phyloP scores from a whole-genome alignment of 768 basidiomycete species.

The Zangia roseola region DNA sequence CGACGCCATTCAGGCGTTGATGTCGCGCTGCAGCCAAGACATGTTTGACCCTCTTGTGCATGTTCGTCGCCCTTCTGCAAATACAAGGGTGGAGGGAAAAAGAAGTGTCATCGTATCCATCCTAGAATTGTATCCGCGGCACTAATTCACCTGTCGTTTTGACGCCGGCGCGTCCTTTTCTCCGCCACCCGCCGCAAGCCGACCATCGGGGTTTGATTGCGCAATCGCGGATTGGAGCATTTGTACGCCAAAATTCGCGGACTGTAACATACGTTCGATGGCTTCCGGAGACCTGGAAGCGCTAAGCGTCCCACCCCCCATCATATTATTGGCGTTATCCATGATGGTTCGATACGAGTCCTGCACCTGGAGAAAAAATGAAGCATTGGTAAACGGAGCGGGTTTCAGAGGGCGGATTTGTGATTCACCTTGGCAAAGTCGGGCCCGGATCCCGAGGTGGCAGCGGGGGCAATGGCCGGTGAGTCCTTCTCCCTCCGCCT shows the following conservation, averaged over 20 bases:
- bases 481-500: slow-evolving; percentile 39
- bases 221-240: slow-evolving; percentile 28
- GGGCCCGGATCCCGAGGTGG: slow-evolving; percentile 29
- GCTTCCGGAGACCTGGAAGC: slow-evolving; percentile 29
- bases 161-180: slow-evolving; percentile 32
- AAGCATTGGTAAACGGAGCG: slow-evolving; percentile 10
- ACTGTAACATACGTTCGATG: slow-evolving; percentile 46
- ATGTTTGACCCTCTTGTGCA: slow-evolving; percentile 64
- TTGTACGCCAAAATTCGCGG: slow-evolving; percentile 40
- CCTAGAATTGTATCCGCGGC: slow-evolving; percentile 28
- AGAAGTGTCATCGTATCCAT: slow-evolving; percentile 30
- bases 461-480: slow-evolving; percentile 25
- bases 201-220: slow-evolving; percentile 30
- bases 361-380: slow-evolving; percentile 32
- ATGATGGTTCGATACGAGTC: slow-evolving; percentile 46
- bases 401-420: neutral
- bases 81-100: slow-evolving; percentile 4
- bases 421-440: slow-evolving; percentile 43
- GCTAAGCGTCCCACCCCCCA: slow-evolving; percentile 22
- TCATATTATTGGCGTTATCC: slow-evolving; percentile 35
- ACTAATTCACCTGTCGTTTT: slow-evolving; percentile 35
- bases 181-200: slow-evolving; percentile 18
- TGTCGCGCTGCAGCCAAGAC: slow-evolving; percentile 79
- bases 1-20: slow-evolving; percentile 87
- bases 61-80: slow-evolving; percentile 41